A percentile compares a stretch with the other conserved stretches of the same genome.
Evolutionary conservation across 805 yeast species (phyloP).

Genomic region (Myxozyma melibiosi): DNA sequence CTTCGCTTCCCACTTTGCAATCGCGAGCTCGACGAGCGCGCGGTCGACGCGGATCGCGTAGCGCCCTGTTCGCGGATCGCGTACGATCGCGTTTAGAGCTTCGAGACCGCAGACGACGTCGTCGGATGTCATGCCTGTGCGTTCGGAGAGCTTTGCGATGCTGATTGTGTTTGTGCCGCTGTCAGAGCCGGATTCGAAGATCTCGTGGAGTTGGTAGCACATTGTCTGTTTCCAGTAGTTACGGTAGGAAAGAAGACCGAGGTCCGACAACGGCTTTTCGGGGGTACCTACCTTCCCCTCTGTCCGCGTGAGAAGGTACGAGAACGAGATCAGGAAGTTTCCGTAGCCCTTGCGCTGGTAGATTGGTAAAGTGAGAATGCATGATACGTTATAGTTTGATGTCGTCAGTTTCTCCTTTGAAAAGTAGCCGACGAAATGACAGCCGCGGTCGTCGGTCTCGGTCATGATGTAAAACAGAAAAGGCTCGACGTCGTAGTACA

Average conservation of each 20-base stretch:
- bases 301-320: constrained; percentile 72
- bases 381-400: constrained; percentile 80
- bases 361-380: constrained; percentile 86
- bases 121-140: constrained; percentile 83
- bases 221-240: constrained; percentile 80
- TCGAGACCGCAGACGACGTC: constrained; percentile 89
- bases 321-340: constrained; percentile 81
- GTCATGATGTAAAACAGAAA: constrained; percentile 85
- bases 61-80: constrained; percentile 50
- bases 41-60: constrained; percentile 61
- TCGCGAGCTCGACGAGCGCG: constrained; percentile 46
- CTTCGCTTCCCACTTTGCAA: constrained; percentile 58
- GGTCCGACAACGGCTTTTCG: constrained; percentile 86
- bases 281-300: constrained; percentile 89
- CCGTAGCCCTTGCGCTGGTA: constrained; percentile 91
- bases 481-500: constrained; percentile 95
- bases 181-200: constrained; percentile 22
- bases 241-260: constrained; percentile 83
- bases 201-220: constrained; percentile 50
- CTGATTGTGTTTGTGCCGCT: constrained; percentile 41
- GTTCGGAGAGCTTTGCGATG: constrained; percentile 61
- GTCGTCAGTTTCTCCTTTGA: constrained; percentile 70
- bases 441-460: constrained; percentile 58
- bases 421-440: constrained; percentile 91
- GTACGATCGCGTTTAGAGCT: constrained; percentile 62